A percentile compares a stretch with the other conserved stretches of the same genome.
phyloP scores from a whole-genome alignment of 495 filamentous ascomycete genomes.

The Penicillium canariense region DNA sequence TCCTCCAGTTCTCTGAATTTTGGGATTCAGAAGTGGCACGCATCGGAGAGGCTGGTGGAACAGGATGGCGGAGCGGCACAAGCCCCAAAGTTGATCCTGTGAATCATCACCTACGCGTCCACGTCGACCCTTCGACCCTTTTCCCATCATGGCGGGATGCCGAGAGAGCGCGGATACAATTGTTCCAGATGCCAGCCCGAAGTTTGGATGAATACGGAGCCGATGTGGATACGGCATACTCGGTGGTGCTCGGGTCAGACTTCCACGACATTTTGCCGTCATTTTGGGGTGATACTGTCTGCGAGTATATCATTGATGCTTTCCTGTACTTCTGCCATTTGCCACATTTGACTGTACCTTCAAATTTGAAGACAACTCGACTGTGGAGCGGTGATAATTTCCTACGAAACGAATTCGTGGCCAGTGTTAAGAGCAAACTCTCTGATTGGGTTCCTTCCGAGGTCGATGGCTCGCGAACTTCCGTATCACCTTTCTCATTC shows the following conservation, averaged over 20 bases:
- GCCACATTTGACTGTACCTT: slow-evolving; percentile 43
- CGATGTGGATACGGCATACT: slow-evolving; percentile 69
- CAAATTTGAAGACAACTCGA: slow-evolving; percentile 23
- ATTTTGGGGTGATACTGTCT: slow-evolving; percentile 38
- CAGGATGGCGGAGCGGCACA: slow-evolving; percentile 60
- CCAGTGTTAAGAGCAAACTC: slow-evolving; percentile 22
- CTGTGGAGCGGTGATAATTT: slow-evolving; percentile 46
- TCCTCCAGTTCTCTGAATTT: slow-evolving; percentile 61
- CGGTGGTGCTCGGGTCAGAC: slow-evolving; percentile 76
- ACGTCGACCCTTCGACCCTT: slow-evolving; percentile 22
- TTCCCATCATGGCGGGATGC: slow-evolving; percentile 58
- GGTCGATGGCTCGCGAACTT: slow-evolving; percentile 5
- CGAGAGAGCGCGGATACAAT: slow-evolving; percentile 51
- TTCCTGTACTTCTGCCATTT: slow-evolving; percentile 70
- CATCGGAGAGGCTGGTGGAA: slow-evolving; percentile 69
- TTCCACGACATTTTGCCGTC: slow-evolving; percentile 60
- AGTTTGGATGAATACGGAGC: slow-evolving; percentile 57
- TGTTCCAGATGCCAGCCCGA: slow-evolving; percentile 61
- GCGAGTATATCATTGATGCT: slow-evolving; percentile 54
- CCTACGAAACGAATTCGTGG: slow-evolving; percentile 43
- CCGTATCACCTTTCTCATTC: slow-evolving; percentile 21
- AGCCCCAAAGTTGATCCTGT: background rate
- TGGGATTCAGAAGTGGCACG: slow-evolving; percentile 86
- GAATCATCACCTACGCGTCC: background rate
- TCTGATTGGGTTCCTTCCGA: slow-evolving; percentile 25